Base-by-base conservation (phyloP, 495 filamentous ascomycete species). In the Cenococcum geophilum region DNA sequence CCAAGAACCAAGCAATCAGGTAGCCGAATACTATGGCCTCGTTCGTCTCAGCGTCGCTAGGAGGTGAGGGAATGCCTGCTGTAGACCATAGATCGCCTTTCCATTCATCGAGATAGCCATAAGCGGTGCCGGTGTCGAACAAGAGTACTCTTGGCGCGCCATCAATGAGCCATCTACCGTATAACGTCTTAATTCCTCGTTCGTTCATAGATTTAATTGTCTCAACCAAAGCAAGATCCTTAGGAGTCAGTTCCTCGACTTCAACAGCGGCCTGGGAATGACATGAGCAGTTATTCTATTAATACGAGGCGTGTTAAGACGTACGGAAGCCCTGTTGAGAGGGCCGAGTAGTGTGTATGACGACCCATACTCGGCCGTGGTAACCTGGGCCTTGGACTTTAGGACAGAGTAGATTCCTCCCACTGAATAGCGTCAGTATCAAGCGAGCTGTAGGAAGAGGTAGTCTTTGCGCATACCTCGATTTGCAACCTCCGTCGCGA, bases 321-420 rank as follows among this genome's bases (percentile, higher is more conserved):
- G 18, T 78, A 90, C 89, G 4, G 93, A 97, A 62, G 86, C 80
- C 65, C 86, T 84, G 72, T 97, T 97, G 70, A 96, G 83, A 53
- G 93, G 93, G 5, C 93, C 93, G 73, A 98, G 92, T 53, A 98
- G 80, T 43, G 89, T 95, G 76, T 98, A 98, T 59, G 90, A 84
- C 58, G 96, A 89, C 68, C 93, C 95, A 92, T 97, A 98, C 74
- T 98, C 93, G 18, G 91, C 91, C 0, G 93, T 96, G 27, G 93
- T 98, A 52, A 98, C 92, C 9, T 93, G 92, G 20, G 93, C 92
- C 74, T 98, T 98, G 55, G 93, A 98, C 77, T 98, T 98, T 71
- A 98, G 84, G 55, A 98, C 93, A 14, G 92, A 97, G 78, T 98
- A 98, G 76, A 98, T 98, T 63, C 93, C 93, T 70, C 93, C 93